phyloP scores from a whole-genome alignment of 2,329 filamentous ascomycete species.

The Sclerotiophoma versabilis region DNA sequence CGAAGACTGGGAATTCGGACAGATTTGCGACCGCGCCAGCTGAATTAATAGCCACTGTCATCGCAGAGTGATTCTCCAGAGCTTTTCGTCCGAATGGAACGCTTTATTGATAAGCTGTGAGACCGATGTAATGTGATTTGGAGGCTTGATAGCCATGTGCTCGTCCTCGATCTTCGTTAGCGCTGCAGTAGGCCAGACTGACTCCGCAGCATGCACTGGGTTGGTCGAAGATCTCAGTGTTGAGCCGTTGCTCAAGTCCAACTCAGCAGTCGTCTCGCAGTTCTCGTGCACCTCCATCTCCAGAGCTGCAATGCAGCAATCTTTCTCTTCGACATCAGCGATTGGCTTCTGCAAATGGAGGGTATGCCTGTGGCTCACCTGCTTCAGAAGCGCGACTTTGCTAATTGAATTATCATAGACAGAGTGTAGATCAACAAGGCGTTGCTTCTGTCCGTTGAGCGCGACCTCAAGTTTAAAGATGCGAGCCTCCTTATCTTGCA shows the following conservation, averaged over 20 bases:
- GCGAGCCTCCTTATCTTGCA: conserved; percentile 12
- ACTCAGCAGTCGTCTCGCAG: conserved; percentile 6
- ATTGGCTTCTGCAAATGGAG: conserved; percentile 25
- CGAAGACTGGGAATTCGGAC: conserved; percentile 18
- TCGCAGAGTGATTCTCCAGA: too few relatives aligned
- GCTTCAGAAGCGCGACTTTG: conserved; percentile 19
- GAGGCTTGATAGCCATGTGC: too few relatives aligned
- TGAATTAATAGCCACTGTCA: too few relatives aligned
- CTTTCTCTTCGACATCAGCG: conserved; percentile 24
- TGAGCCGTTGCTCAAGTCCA: conserved; percentile 10
- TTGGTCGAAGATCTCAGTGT: background rate
- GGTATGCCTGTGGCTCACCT: conserved; percentile 8
- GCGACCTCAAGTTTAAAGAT: conserved; percentile 21
- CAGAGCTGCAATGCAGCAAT: conserved; percentile 19
- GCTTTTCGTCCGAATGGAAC: too few relatives aligned
- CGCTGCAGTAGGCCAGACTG: too few relatives aligned
- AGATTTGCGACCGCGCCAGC: conserved; percentile 2
- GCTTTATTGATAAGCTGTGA: too few relatives aligned
- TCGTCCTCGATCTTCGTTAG: too few relatives aligned
- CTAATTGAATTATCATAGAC: too few relatives aligned
- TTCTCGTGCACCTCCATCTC: conserved; percentile 22
- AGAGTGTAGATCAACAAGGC: too few relatives aligned
- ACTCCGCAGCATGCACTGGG: too few relatives aligned
- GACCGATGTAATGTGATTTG: too few relatives aligned
- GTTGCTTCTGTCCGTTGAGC: conserved; percentile 12